Evolutionary conservation across 164 flowering plant species (phyloP).

Genomic region (Santalum album): DNA sequence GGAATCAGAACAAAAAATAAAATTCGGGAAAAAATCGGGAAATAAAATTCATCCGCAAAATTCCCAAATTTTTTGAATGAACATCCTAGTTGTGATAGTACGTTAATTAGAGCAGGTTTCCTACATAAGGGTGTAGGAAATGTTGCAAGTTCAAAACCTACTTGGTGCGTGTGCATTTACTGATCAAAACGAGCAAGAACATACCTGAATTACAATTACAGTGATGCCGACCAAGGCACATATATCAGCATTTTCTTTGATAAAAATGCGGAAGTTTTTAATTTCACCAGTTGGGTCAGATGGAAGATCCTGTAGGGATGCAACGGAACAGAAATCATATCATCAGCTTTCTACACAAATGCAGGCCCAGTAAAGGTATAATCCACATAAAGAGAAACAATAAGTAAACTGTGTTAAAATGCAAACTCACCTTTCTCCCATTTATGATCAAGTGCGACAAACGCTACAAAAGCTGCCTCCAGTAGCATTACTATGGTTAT

Average conservation of each 20-base stretch:
- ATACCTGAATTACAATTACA: constrained; percentile 59
- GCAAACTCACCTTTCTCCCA: constrained; percentile 61
- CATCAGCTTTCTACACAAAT: background rate
- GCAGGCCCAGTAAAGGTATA: too few relatives aligned
- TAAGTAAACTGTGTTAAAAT: background rate
- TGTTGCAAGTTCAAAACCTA: too few relatives aligned
- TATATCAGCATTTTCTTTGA: constrained; percentile 44
- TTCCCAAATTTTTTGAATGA: too few relatives aligned
- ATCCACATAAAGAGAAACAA: too few relatives aligned
- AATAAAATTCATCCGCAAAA: too few relatives aligned
- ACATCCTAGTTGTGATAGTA: too few relatives aligned
- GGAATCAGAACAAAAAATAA: too few relatives aligned
- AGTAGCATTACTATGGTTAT: constrained; percentile 34
- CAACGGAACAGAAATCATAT: background rate
- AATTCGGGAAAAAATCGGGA: too few relatives aligned
- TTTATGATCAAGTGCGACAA: constrained; percentile 47
- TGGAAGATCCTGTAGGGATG: constrained; percentile 58
- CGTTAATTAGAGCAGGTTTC: too few relatives aligned
- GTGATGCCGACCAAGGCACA: constrained; percentile 68
- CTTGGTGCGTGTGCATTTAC: too few relatives aligned
- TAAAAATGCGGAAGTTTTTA: constrained; percentile 38
- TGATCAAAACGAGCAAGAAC: background rate
- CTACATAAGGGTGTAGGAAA: too few relatives aligned
- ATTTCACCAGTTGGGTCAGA: constrained; percentile 78
- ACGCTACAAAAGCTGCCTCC: constrained; percentile 61